phyloP scores from a whole-genome alignment of 140 eudicot genomes.

The Erigeron philadelphicus region DNA sequence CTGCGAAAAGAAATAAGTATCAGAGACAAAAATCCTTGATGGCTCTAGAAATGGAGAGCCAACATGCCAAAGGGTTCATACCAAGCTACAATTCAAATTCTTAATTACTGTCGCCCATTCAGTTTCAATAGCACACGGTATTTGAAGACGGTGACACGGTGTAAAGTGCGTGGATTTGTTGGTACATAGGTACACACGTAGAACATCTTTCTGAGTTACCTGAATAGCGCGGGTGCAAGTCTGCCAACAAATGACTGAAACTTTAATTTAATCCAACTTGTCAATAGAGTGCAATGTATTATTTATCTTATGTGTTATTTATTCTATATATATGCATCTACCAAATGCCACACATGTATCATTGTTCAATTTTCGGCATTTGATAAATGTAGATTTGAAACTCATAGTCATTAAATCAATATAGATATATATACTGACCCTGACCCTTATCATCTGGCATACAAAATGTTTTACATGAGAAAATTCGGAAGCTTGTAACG shows the following conservation, averaged over 20 bases:
- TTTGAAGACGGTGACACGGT: conserved; percentile 29
- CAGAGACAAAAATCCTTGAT: conserved; percentile 89
- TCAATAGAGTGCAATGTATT: conserved; percentile 32
- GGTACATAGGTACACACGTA: conserved; percentile 15
- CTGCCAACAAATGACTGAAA: not conserved
- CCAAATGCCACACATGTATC: conserved; percentile 43
- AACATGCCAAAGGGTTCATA: conserved; percentile 93
- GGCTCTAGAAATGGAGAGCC: conserved; percentile 99
- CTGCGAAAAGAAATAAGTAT: conserved; percentile 83
- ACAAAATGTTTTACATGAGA: not conserved
- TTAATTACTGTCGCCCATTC: not conserved
- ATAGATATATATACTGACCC: conserved; percentile 11
- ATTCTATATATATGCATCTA: conserved; percentile 4
- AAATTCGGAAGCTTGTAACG: not conserved
- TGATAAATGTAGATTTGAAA: conserved; percentile 28
- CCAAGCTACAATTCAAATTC: conserved; percentile 51
- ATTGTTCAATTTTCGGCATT: conserved; percentile 35
- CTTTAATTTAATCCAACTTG: conserved; percentile 19
- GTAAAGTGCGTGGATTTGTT: conserved; percentile 22
- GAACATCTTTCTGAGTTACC: no score
- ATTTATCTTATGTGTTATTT: conserved; percentile 1
- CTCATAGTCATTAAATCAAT: conserved; percentile 9
- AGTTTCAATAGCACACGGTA: conserved; percentile 25
- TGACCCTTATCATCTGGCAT: not conserved
- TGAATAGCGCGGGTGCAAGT: not conserved